Percentiles rank a stretch among this genome's conserved stretches.
Evolutionary conservation across 2,329 filamentous ascomycete genomes (phyloP).

Genomic region (Stagonosporopsis tanaceti): DNA sequence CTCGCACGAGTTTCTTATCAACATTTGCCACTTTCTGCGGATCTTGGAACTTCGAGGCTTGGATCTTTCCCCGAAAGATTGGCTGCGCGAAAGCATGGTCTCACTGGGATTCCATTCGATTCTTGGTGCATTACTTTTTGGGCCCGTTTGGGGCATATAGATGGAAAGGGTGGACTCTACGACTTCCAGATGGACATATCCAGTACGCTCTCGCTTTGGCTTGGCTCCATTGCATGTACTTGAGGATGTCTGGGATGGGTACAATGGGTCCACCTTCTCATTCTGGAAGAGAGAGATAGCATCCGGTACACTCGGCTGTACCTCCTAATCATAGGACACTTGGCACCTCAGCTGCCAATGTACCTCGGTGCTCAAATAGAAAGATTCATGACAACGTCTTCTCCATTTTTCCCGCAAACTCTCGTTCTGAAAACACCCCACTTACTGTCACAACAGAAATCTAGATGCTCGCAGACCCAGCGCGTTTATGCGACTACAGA

Average conservation of each 20-base stretch:
- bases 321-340: constrained; percentile 18
- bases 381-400: constrained; percentile 16
- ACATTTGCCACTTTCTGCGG: constrained; percentile 4
- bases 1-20: constrained; percentile 13
- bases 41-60: constrained; percentile 1
- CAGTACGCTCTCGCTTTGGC: constrained; percentile 13
- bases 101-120: constrained; percentile 5
- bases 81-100: constrained; percentile 4
- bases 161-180: constrained; percentile 16
- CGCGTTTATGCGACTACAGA: constrained; percentile 1
- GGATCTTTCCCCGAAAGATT: not conserved
- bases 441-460: not conserved
- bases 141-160: constrained; percentile 18
- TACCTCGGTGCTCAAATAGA: constrained; percentile 22
- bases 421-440: constrained; percentile 1
- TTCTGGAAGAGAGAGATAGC: constrained; percentile 6
- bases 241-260: constrained; percentile 7
- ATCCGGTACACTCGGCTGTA: constrained; percentile 18
- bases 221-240: constrained; percentile 8
- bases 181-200: constrained; percentile 13
- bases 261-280: constrained; percentile 4
- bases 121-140: constrained; percentile 15
- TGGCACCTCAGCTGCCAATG: constrained; percentile 12
- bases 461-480: not conserved
- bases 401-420: not conserved